Evolutionary conservation across 1,284 basidiomycete species (phyloP), one percentile per base, ranked within the genome.

Genomic region (Ganoderma sp.): DNA sequence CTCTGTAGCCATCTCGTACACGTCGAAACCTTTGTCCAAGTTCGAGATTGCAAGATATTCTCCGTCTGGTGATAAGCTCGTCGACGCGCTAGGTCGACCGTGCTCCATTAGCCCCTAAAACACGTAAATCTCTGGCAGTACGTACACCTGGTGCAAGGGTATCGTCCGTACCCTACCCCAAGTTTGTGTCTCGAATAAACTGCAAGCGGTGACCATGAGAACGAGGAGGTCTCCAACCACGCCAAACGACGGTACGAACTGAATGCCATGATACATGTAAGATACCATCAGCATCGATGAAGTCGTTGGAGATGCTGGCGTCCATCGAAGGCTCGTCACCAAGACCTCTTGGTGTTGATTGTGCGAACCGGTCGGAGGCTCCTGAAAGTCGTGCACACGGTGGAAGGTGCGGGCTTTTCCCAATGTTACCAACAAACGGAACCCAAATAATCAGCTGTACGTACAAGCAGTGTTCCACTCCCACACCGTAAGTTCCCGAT

Each of bases 21-120:
- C 22, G 34, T 70, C 64, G 28, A 70, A 70, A 1, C 68, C 68
- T 10, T 41, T 43, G 1, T 41, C 48, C 65, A 69, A 37, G 34
- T 64, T 67, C 1, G 68, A 69, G 2, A 69, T 14, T 2, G 65
- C 68, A n/a, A 66, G 28, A 14, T 56, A 32, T 1, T 10, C 19
- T 1, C 65, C 61, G 22, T 66, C 50, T 10, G 58, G 37, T 9
- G 42, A 64, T 12, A 69, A 17, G 25, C 61, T 66, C 4, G 62
- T 12, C 22, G 41, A 9, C 17, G 64, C 61, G 19, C 67, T 37
- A 37, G 34, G 34, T 37, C 34, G 34, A 37, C 8, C 37, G 7
- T 22, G 37, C 43, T 14, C 28, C 34, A 19, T 43, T 34, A 14
- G n/a, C 58, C 17, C 6, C 39, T n/a, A 19, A 8, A 4, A 41